Percentiles rank a stretch among this genome's conserved stretches.
Conservation (phyloP, 257 asterid species). For the Parsonsia alboflavescens region DNA sequence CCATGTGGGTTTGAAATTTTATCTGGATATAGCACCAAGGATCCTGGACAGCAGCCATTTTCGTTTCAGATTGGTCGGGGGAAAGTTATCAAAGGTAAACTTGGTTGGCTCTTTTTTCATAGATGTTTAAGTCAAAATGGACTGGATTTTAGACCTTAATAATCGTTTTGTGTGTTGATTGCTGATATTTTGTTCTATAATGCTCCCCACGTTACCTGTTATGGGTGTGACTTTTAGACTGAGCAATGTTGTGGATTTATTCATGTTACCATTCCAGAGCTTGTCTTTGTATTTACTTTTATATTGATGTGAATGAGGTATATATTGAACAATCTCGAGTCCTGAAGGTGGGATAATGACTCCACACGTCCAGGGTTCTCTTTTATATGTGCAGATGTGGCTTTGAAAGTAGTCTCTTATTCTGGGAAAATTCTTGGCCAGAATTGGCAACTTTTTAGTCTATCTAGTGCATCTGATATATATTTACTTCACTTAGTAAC, state of each 20-base stretch:
- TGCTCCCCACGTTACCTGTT: no score
- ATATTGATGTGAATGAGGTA: background rate
- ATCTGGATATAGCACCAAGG: conserved; percentile 75
- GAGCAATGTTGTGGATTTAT: background rate
- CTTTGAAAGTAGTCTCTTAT: background rate
- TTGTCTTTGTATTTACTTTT: background rate
- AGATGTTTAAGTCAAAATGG: background rate
- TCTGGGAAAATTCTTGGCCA: background rate
- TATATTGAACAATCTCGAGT: background rate
- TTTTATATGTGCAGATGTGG: no score
- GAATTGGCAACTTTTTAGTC: background rate
- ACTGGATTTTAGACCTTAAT: background rate
- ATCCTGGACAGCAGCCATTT: conserved; percentile 89
- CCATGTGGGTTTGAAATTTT: background rate
- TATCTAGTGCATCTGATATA: no score
- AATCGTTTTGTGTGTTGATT: background rate
- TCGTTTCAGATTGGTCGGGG: conserved; percentile 77
- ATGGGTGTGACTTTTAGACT: background rate
- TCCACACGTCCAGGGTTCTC: background rate
- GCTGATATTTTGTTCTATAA: background rate
- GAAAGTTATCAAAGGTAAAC: conserved; percentile 83
- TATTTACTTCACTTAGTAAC: background rate
- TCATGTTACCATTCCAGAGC: no score
- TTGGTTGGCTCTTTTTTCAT: background rate
- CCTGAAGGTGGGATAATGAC: background rate